Evolutionary conservation across 2,329 filamentous ascomycete species (phyloP).

Genomic region (Thielaviopsis ethacetica): DNA sequence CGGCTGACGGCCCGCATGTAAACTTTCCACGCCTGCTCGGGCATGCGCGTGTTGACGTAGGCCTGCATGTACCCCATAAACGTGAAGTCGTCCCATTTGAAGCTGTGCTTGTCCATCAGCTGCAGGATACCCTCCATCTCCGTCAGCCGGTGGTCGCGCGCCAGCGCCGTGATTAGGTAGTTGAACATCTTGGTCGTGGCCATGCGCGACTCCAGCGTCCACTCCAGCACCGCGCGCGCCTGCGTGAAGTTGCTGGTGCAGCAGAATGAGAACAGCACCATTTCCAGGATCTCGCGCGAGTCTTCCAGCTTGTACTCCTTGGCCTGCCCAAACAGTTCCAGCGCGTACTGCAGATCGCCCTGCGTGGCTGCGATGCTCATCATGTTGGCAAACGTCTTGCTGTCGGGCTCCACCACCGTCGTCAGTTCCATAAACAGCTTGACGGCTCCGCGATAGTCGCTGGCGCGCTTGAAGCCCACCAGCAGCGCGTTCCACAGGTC

Average conservation of each 20-base stretch:
- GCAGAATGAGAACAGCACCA: conserved; percentile 28
- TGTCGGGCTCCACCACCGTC: conserved; percentile 35
- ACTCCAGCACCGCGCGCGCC: conserved; percentile 25
- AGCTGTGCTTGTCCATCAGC: conserved; percentile 28
- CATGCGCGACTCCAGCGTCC: conserved; percentile 36
- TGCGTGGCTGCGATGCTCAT: conserved; percentile 54
- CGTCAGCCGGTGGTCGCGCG: conserved; percentile 38
- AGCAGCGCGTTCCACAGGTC: conserved; percentile 64
- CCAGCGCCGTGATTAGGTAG: conserved; percentile 52
- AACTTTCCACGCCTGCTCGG: conserved; percentile 32
- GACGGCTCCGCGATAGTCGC: conserved; percentile 51
- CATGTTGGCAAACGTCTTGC: conserved; percentile 52
- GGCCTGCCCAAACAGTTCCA: conserved; percentile 48
- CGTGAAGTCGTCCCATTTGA: conserved; percentile 34
- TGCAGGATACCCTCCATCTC: conserved; percentile 31
- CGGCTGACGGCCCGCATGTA: conserved; percentile 28
- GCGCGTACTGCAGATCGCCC: conserved; percentile 56
- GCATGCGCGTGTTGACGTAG: conserved; percentile 31
- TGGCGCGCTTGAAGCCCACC: conserved; percentile 48
- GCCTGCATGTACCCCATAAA: conserved; percentile 33
- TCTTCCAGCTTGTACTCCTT: conserved; percentile 33
- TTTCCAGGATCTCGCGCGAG: conserved; percentile 23
- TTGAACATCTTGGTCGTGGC: conserved; percentile 59
- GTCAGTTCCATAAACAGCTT: conserved; percentile 45
- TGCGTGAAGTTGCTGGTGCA: conserved; percentile 21